Evolutionary conservation across 78 protist species (phyloP).

Genomic region (Andalucia godoyi): DNA sequence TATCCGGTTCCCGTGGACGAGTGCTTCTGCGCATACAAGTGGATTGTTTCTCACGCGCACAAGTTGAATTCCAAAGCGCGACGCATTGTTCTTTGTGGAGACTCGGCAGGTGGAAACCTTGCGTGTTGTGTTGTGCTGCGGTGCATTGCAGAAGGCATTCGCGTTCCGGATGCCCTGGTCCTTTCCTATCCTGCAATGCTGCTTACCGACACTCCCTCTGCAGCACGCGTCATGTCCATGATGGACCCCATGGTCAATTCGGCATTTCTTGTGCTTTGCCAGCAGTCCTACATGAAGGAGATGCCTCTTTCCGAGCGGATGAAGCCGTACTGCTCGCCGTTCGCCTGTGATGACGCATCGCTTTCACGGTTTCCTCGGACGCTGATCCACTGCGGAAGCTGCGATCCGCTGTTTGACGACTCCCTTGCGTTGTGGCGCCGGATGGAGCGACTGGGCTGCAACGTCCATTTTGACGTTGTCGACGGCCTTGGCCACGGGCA

Average conservation of each 20-base stretch:
- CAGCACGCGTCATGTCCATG: slow-evolving; percentile 7
- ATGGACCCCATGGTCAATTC: slow-evolving; percentile 25
- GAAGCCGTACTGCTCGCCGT: neutral
- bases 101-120: slow-evolving; percentile 40
- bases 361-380: neutral
- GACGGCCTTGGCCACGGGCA: no score
- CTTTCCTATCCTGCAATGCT: neutral
- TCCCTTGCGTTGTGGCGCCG: no score
- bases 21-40: slow-evolving; percentile 24
- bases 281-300: neutral
- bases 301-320: neutral
- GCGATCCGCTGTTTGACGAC: neutral
- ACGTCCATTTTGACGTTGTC: no score
- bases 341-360: neutral
- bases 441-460: no score
- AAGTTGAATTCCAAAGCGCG: neutral
- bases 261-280: neutral
- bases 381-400: neutral
- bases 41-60: slow-evolving; percentile 7
- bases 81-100: slow-evolving; percentile 9
- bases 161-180: neutral
- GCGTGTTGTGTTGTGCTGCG: neutral
- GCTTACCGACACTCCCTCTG: neutral
- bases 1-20: slow-evolving; percentile 24
- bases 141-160: neutral